Percentiles rank a stretch among this genome's conserved stretches.
These are phyloP conservation scores for Globisporangium yorkense DNA, from an alignment of 352 stramenopile species.

Conservation along the genomic window DNA sequence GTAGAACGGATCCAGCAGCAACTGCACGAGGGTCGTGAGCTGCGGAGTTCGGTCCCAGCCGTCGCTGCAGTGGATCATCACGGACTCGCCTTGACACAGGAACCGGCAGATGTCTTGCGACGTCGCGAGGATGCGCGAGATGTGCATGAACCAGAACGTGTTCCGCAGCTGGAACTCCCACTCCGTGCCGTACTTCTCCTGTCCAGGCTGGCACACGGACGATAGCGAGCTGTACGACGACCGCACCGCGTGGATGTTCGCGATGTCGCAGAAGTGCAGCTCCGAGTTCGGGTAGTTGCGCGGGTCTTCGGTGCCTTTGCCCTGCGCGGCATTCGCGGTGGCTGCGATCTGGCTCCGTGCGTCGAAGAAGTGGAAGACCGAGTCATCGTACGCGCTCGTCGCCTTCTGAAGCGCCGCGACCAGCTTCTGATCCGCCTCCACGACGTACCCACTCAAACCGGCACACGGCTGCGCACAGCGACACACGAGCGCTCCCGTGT, in stretches of 20 bases:
- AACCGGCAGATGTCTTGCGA: conserved; percentile 93
- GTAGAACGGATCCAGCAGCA: conserved; percentile 98
- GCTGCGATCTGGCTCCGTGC: conserved; percentile 81
- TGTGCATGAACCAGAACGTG: conserved; percentile 96
- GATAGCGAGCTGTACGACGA: conserved; percentile 81
- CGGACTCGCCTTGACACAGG: conserved; percentile 90
- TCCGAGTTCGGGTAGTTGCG: conserved; percentile 94
- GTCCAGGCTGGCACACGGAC: conserved; percentile 64
- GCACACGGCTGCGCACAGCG: conserved; percentile 82
- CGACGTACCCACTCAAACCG: conserved; percentile 77
- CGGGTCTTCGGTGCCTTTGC: conserved; percentile 88
- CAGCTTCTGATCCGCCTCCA: conserved; percentile 76
- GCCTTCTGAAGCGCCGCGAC: conserved; percentile 65
- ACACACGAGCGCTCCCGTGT: conserved; percentile 87
- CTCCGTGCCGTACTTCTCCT: conserved; percentile 72
- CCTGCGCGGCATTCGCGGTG: conserved; percentile 78
- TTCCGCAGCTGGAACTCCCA: conserved; percentile 89
- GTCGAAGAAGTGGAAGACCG: conserved; percentile 85
- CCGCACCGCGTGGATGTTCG: conserved; percentile 98
- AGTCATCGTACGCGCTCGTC: conserved; percentile 46
- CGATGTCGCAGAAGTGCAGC: conserved; percentile 98
- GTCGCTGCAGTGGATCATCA: conserved; percentile 99
- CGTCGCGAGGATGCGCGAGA: conserved; percentile 93
- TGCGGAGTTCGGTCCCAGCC: conserved; percentile 99
- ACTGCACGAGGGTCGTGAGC: conserved; percentile 92